phyloP scores from a whole-genome alignment of 2,329 filamentous ascomycete species.

The Sclerotinia spermophila region DNA sequence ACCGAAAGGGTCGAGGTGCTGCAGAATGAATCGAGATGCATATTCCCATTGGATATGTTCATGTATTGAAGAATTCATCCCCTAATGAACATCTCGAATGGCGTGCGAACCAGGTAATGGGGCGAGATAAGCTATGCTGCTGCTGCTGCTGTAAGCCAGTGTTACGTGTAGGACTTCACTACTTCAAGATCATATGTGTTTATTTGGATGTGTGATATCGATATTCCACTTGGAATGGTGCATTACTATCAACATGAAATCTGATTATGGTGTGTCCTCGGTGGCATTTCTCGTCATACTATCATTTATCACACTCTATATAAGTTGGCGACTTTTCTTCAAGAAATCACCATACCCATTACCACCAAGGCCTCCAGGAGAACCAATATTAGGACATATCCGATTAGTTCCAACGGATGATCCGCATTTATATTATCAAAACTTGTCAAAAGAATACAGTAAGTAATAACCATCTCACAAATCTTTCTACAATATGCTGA shows the following conservation, averaged over 20 bases:
- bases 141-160: neutral
- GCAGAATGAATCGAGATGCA: neutral
- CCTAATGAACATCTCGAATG: neutral
- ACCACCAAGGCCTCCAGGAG: constrained; percentile 30
- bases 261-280: neutral
- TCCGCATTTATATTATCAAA: constrained; percentile 28
- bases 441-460: constrained; percentile 31
- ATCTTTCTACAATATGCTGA: neutral
- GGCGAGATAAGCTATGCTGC: neutral
- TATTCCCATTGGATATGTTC: neutral
- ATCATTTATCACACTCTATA: neutral
- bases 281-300: neutral
- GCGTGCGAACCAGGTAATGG: neutral
- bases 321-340: neutral
- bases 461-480: neutral
- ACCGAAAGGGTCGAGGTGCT: neutral
- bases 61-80: neutral
- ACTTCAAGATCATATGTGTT: neutral
- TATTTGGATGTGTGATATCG: neutral
- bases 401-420: constrained; percentile 26
- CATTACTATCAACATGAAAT: neutral
- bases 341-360: constrained; percentile 21
- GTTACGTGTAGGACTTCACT: neutral
- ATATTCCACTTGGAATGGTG: neutral
- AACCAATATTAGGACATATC: constrained; percentile 31